Base-by-base conservation (phyloP, 108 stramenopile genomes). In the Cyclotella kingstonii region DNA sequence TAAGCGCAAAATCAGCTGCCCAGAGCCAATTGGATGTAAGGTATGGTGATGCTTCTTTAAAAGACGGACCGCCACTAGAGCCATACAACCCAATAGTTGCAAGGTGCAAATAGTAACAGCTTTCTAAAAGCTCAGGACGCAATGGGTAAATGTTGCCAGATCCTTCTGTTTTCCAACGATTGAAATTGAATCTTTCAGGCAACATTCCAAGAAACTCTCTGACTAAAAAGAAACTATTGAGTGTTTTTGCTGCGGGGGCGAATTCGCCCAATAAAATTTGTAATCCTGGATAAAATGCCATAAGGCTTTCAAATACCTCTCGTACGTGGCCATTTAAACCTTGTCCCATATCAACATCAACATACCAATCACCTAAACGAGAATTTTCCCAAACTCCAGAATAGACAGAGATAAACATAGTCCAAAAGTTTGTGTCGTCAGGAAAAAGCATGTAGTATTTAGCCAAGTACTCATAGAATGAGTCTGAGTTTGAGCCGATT, bases 211-310 rank as follows among this genome's bases (percentile, higher is more conserved):
- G 78, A 38, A 80, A 79, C 40, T 84, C 82, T 68, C 90, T 49
- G 11, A 91, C 91, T 15, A 80, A 41, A 55, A 84, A 91, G 46
- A 95, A 92, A 21, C 80, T 82, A 48, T 94, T 95, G 3, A 91
- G 39, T 15, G 90, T 77, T 52, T 82, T 72, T 2, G 93, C 82
- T 0, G 94, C 87, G 10, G 89, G 82, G 10, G 60, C 46, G 3
- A 88, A 41, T 39, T 95, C 89, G 5, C 97, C 97, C 1, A 96
- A 45, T 17, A 93, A 70, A 6, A 84, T 69, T 64, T 96, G 95
- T 82, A 98, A 67, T 6, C 97, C 97, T 0, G 97, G 97, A 68
- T 90, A 94, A 69, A 98, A 98, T 7, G 96, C 91, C 81, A 89
- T 89, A n/a, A 98, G 70, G 27, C 85, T 82, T 59, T 96, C 95